Evolutionary conservation across 2,329 filamentous ascomycete species (phyloP).

Genomic region (Xylaria multiplex): DNA sequence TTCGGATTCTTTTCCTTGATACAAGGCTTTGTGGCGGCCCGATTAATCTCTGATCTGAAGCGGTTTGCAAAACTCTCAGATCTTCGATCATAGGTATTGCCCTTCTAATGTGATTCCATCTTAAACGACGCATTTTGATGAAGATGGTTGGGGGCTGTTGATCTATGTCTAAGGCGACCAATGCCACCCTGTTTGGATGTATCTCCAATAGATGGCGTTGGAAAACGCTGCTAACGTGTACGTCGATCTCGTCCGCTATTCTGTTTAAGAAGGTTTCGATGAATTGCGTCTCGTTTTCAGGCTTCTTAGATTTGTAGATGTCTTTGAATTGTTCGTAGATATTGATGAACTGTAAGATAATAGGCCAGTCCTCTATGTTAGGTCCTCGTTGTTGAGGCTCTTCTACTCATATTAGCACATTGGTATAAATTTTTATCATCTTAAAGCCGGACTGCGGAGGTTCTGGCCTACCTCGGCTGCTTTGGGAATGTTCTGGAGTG

Average conservation of each 20-base stretch:
- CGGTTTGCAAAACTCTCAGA: conserved; percentile 25
- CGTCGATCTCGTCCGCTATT: conserved; percentile 24
- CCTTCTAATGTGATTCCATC: conserved; percentile 25
- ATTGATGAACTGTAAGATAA: conserved; percentile 26
- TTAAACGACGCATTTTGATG: conserved; percentile 11
- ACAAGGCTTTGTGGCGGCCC: conserved; percentile 10
- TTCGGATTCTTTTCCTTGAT: too few relatives aligned
- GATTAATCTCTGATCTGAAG: conserved; percentile 17
- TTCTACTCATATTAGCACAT: conserved; percentile 9
- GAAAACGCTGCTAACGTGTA: conserved; percentile 36
- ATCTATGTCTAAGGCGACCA: conserved; percentile 9
- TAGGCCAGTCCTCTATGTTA: conserved; percentile 18
- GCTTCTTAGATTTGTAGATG: conserved; percentile 37
- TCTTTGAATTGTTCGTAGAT: conserved; percentile 38
- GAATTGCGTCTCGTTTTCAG: conserved; percentile 37
- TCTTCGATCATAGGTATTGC: conserved; percentile 19
- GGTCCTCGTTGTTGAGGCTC: not conserved
- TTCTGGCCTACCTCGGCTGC: conserved; percentile 7
- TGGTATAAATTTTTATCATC: not conserved
- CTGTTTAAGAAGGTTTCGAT: conserved; percentile 38
- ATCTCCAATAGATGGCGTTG: conserved; percentile 38
- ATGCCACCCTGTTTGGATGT: conserved; percentile 33
- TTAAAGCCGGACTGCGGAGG: not conserved
- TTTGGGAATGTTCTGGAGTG: not conserved
- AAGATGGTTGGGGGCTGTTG: conserved; percentile 23